Evolutionary conservation across 805 yeast species (phyloP).

Genomic region (Candida broadrunensis): DNA sequence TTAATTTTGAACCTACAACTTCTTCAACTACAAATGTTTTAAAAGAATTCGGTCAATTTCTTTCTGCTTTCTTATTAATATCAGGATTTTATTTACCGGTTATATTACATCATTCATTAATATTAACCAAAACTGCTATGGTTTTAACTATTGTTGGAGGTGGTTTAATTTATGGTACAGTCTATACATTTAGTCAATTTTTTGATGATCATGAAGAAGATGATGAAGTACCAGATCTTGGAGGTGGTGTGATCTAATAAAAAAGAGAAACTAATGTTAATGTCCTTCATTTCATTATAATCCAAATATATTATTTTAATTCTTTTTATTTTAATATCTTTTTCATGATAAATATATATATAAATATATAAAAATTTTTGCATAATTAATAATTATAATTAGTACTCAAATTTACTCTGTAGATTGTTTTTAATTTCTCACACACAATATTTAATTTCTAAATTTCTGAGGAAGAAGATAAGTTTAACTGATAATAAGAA

Average conservation of each 20-base stretch:
- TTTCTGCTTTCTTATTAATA: constrained; percentile 72
- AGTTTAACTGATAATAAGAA: too few species aligned
- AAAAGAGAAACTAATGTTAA: too few species aligned
- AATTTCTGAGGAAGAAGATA: too few species aligned
- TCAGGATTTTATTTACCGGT: constrained; percentile 74
- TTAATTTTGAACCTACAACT: constrained; percentile 37
- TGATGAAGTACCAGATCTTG: constrained; percentile 20
- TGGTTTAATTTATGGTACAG: constrained; percentile 74
- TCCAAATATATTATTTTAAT: too few species aligned
- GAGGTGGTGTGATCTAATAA: constrained; percentile 22
- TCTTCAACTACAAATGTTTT: constrained; percentile 34
- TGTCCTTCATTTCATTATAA: too few species aligned
- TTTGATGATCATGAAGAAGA: constrained; percentile 47
- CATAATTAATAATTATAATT: too few species aligned
- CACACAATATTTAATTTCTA: too few species aligned
- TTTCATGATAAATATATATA: too few species aligned
- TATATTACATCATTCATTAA: constrained; percentile 69
- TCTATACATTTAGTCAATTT: constrained; percentile 76
- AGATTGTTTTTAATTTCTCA: too few species aligned
- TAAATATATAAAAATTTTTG: too few species aligned
- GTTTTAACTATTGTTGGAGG: constrained; percentile 83
- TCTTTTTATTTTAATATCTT: too few species aligned
- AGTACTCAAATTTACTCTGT: too few species aligned
- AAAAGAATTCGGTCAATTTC: constrained; percentile 77
- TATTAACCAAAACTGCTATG: constrained; percentile 69